Evolutionary conservation across 208 protist species (phyloP).

Genomic region (Leishmania gerbilli): DNA sequence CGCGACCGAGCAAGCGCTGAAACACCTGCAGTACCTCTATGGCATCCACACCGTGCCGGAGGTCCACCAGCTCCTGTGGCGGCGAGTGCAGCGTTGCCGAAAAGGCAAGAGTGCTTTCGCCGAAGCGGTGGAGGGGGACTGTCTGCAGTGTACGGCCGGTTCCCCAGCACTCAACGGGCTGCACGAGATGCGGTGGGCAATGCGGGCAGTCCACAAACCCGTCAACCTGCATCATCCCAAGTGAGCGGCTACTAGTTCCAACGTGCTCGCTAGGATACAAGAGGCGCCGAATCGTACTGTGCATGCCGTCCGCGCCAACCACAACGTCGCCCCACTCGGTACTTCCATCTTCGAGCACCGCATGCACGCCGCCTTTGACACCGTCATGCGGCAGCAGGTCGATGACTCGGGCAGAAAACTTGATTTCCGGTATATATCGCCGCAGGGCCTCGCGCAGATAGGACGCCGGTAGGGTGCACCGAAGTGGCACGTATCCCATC

Average conservation of each 20-base stretch:
- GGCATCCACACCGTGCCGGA: slow-evolving; percentile 40
- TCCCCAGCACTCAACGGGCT: slow-evolving; percentile 76
- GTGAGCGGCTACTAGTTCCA: slow-evolving; percentile 59
- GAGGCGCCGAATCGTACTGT: slow-evolving; percentile 79
- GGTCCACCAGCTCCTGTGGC: slow-evolving; percentile 58
- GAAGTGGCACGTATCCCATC: slow-evolving; percentile 81
- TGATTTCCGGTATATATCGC: slow-evolving; percentile 67
- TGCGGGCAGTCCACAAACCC: slow-evolving; percentile 52
- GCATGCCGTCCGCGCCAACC: slow-evolving; percentile 87
- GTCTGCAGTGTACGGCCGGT: slow-evolving; percentile 36
- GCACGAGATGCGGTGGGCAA: slow-evolving; percentile 45
- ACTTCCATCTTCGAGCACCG: slow-evolving; percentile 65
- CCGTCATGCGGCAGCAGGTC: slow-evolving; percentile 84
- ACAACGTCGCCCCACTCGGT: slow-evolving; percentile 91
- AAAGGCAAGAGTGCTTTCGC: slow-evolving; percentile 61
- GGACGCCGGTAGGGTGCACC: slow-evolving; percentile 56
- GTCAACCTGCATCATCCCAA: slow-evolving; percentile 83
- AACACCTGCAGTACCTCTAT: slow-evolving; percentile 52
- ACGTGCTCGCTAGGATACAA: slow-evolving; percentile 81
- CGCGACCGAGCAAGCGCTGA: slow-evolving; percentile 43
- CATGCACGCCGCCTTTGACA: slow-evolving; percentile 84
- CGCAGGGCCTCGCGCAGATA: slow-evolving; percentile 67
- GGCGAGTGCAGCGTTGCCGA: slow-evolving; percentile 68
- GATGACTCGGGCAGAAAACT: slow-evolving; percentile 70
- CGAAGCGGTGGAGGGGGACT: slow-evolving; percentile 50